These are phyloP conservation scores for Begonia masoniana DNA, from an alignment of 306 rosid species.

Conservation along the genomic window DNA sequence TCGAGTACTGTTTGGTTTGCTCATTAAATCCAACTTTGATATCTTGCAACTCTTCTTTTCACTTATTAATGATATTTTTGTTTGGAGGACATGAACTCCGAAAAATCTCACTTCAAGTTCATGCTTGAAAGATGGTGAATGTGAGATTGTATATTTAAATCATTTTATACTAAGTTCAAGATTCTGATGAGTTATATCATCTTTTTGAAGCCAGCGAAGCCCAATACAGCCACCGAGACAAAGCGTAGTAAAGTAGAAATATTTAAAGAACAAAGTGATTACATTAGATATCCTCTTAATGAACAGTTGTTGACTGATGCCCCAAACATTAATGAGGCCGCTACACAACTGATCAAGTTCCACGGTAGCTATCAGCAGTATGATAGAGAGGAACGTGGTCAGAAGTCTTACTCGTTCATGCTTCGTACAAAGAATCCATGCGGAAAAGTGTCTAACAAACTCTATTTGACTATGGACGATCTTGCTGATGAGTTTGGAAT, in stretches of 20 bases:
- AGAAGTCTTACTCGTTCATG: slow-evolving; percentile 80
- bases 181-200: too few relatives aligned
- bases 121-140: too few relatives aligned
- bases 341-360: slow-evolving; percentile 83
- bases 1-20: too few relatives aligned
- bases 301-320: slow-evolving; percentile 85
- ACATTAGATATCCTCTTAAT: slow-evolving; percentile 77
- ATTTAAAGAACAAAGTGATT: slow-evolving; percentile 88
- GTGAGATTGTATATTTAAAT: too few relatives aligned
- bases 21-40: too few relatives aligned
- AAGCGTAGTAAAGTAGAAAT: slow-evolving; percentile 95
- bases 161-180: too few relatives aligned
- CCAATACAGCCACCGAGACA: slow-evolving; percentile 34
- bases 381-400: slow-evolving; percentile 80
- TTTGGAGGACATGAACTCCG: too few relatives aligned
- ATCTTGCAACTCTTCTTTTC: too few relatives aligned
- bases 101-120: too few relatives aligned
- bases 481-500: slow-evolving; percentile 98
- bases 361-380: slow-evolving; percentile 98
- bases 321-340: slow-evolving; percentile 78
- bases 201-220: slow-evolving; percentile 45
- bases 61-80: too few relatives aligned
- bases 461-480: slow-evolving; percentile 95
- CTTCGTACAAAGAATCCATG: slow-evolving; percentile 93
- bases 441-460: slow-evolving; percentile 77